phyloP scores from a whole-genome alignment of 129 eudicot species.

The Helianthus tuberosus region DNA sequence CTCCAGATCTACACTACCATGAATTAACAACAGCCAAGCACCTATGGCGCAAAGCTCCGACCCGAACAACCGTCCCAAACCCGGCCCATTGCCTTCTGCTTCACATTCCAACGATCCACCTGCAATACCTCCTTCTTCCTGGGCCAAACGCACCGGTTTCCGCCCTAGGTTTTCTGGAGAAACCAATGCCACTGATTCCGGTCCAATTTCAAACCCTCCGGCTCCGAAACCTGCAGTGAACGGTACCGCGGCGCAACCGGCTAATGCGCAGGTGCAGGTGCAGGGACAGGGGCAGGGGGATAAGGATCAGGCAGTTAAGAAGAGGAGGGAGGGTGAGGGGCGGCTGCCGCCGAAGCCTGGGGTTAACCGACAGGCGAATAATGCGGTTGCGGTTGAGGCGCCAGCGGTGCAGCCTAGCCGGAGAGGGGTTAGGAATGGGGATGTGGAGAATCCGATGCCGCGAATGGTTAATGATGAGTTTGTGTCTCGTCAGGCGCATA shows the following conservation, averaged over 20 bases:
- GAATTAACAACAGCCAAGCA: slow-evolving; percentile 14
- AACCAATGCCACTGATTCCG: slow-evolving; percentile 77
- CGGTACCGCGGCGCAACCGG: slow-evolving; percentile 37
- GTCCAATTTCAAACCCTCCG: slow-evolving; percentile 33
- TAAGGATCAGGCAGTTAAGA: slow-evolving; percentile 44
- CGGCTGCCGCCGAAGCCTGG: slow-evolving; percentile 34
- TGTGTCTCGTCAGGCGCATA: slow-evolving; percentile 64
- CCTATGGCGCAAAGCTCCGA: slow-evolving; percentile 52
- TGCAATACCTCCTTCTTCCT: slow-evolving; percentile 87
- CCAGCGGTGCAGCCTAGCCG: slow-evolving; percentile 31
- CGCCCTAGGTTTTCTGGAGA: slow-evolving; percentile 98
- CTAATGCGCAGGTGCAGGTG: neutral
- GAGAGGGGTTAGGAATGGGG: slow-evolving; percentile 55
- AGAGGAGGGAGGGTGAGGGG: slow-evolving; percentile 56
- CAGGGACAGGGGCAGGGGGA: neutral
- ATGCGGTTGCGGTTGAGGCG: slow-evolving; percentile 5
- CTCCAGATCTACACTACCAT: slow-evolving; percentile 31
- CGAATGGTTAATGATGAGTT: slow-evolving; percentile 68
- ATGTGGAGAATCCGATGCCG: slow-evolving; percentile 49
- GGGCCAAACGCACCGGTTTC: slow-evolving; percentile 97
- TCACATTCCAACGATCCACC: slow-evolving; percentile 48
- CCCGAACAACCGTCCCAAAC: slow-evolving; percentile 63
- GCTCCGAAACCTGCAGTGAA: slow-evolving; percentile 11
- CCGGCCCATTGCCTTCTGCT: slow-evolving; percentile 60
- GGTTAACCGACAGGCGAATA: neutral